These are phyloP conservation scores for Catharanthus roseus DNA, from an alignment of 257 asterid species.

Conservation along the genomic window DNA sequence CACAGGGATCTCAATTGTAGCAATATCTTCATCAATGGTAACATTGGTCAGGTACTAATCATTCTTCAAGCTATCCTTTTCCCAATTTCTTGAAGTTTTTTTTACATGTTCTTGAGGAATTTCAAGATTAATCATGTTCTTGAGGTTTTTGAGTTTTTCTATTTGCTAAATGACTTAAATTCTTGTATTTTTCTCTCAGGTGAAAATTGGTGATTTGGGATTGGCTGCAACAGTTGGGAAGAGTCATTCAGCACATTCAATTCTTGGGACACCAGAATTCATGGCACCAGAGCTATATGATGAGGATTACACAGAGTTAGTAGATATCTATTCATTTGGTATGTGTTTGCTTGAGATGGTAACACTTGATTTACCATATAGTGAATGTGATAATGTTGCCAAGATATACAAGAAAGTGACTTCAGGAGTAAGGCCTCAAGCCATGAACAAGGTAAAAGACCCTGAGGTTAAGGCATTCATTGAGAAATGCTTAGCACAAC, in stretches of 20 bases:
- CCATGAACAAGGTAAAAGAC: conserved; percentile 65
- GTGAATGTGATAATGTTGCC: conserved; percentile 61
- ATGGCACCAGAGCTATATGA: conserved; percentile 86
- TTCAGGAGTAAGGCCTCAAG: conserved; percentile 61
- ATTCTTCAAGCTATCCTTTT: neutral
- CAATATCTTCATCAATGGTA: conserved; percentile 80
- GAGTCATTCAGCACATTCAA: conserved; percentile 56
- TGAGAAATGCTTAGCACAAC: conserved; percentile 69
- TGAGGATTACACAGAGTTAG: conserved; percentile 56
- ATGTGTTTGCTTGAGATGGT: conserved; percentile 88
- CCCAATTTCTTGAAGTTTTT: neutral
- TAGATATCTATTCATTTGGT: conserved; percentile 72
- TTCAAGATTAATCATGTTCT: neutral
- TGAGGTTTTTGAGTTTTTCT: neutral
- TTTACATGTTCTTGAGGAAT: neutral
- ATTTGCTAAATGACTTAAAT: neutral
- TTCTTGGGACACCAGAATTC: conserved; percentile 83
- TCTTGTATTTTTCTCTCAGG: conserved; percentile 37
- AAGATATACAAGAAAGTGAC: conserved; percentile 67
- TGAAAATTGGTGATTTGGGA: conserved; percentile 81
- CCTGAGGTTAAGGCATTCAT: conserved; percentile 52
- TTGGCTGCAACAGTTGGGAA: conserved; percentile 60
- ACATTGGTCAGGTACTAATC: conserved; percentile 60
- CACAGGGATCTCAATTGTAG: conserved; percentile 85
- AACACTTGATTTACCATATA: conserved; percentile 61